Base-by-base conservation (phyloP, 441 rosid genomes). In the Gossypium gossypioides region DNA sequence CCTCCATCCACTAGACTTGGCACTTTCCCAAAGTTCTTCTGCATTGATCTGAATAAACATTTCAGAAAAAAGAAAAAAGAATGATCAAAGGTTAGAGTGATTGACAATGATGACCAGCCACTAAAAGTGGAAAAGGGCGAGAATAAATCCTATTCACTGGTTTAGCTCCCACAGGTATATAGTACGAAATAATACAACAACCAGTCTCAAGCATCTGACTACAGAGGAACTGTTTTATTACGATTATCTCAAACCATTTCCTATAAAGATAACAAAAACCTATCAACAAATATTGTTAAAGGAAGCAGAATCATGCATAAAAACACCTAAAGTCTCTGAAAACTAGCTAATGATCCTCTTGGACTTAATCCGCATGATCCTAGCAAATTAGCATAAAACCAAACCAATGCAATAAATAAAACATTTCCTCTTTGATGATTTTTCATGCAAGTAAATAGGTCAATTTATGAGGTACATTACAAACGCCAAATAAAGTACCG, bases 1-100 rank as follows among this genome's bases (percentile, higher is more conserved):
- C 81, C 89, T 88, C 97, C 99, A 95, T 40, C 89, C 89, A 60
- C 87, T 87, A 61, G 97, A 87, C 12, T 85, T 81, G 76, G 96
- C 99, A 83, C 84, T 88, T 82, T 86, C 87, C 99, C 99, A 95
- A 34, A 95, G 97, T 71, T 91, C 77, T 60, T 92, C 92, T 2
- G 86, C 95, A 74, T 81, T 85, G 46, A 91, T 83, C 96, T 91
- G 83, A 81, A 74, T 51, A 77, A 76, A 57, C 4, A 68, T 32
- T 58, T 52, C n/a, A 80, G 34, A 2, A n/a, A 25, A 52, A 63
- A 19, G 58, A 66, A 67, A 6, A 52, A 64, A 21, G 59, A 69
- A 72, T 4, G 48, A 13, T 77, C 76, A 80, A 29, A 46, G 51
- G 25, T 46, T 55, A 58, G 18, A 77, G 46, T 50, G 62, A 68